Evolutionary conservation across 2,329 filamentous ascomycete species (phyloP), one percentile per base, ranked within the genome.

Genomic region (Diaporthe velutina): DNA sequence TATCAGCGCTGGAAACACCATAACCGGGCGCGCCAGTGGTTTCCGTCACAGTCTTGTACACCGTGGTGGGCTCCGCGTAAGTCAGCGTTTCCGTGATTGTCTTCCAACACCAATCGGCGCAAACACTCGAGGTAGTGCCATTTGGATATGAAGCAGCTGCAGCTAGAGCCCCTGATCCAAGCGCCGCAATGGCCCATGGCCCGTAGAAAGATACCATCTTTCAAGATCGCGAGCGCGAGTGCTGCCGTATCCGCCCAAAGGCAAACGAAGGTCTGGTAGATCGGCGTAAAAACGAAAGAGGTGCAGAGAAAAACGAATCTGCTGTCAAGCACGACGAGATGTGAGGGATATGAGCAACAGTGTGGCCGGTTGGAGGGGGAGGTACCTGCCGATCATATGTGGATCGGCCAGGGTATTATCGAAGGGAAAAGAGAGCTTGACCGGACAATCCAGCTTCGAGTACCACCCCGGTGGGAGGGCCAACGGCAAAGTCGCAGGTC

Each of bases 151-250:
- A 35, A 17, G 70, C 50, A 33, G 54, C 40, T 38, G 38, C 45
- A n/a, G 75, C 73, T 22, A 40, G 67, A 12, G 61, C 70, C 45
- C 75, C 68, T 55, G 68, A 45, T 17, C 50, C 73, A 58, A 76
- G 50, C 40, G 64, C 50, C 60, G 68, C 73, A 57, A 76, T 19
- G 68, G 55, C 73, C 70, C 48, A 55, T 17, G 60, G 45, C 60
- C 64, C 48, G 74, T 57, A 73, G 55, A 67, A 73, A 76, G 75
- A 70, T 64, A 74, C 55, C 75, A 76, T 76, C 30, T 45, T 73
- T 60, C 68, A 61, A 68, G 22, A 35, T 64, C 40, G 55, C 40
- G 42, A 60, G 58, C 40, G 45, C 55, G 50, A 70, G 38, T 45
- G 33, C 50, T 73, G 48, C 64, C 73, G 55, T 70, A 54, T 74